Evolutionary conservation across 257 asterid genomes (phyloP).

Genomic region (Prunella vulgaris): DNA sequence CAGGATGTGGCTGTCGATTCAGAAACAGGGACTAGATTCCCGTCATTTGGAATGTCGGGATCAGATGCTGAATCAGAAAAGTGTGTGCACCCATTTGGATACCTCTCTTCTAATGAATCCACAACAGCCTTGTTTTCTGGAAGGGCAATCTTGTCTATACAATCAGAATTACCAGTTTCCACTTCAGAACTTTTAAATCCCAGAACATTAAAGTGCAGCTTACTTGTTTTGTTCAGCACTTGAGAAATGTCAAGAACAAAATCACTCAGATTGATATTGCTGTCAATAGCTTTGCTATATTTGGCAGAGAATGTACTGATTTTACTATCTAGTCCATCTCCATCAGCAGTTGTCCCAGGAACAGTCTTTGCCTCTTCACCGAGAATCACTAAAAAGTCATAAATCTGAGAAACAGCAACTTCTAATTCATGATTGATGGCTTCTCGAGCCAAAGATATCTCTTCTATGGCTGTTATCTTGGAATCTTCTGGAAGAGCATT

Average conservation of each 20-base stretch:
- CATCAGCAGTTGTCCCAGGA: constrained; percentile 49
- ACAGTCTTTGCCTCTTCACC: constrained; percentile 65
- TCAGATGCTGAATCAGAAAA: constrained; percentile 78
- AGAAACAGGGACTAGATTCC: constrained; percentile 73
- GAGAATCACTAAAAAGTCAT: constrained; percentile 55
- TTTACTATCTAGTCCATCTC: constrained; percentile 44
- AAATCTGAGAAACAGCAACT: constrained; percentile 58
- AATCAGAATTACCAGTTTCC: constrained; percentile 68
- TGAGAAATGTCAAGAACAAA: constrained; percentile 70
- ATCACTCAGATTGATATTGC: constrained; percentile 35
- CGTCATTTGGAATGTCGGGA: constrained; percentile 70
- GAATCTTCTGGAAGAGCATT: constrained; percentile 23
- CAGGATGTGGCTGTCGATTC: constrained; percentile 44
- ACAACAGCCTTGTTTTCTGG: constrained; percentile 67
- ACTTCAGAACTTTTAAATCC: constrained; percentile 66
- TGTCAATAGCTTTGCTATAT: constrained; percentile 43
- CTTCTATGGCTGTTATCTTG: constrained; percentile 29
- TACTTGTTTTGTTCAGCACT: constrained; percentile 59
- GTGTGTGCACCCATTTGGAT: constrained; percentile 51
- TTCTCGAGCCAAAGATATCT: constrained; percentile 28
- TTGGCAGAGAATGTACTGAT: constrained; percentile 51
- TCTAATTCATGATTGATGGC: constrained; percentile 43
- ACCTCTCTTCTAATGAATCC: constrained; percentile 47
- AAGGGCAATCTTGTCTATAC: constrained; percentile 85
- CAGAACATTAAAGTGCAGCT: constrained; percentile 62